phyloP scores from a whole-genome alignment of 805 yeast species.

The Clavispora phyllophila region DNA sequence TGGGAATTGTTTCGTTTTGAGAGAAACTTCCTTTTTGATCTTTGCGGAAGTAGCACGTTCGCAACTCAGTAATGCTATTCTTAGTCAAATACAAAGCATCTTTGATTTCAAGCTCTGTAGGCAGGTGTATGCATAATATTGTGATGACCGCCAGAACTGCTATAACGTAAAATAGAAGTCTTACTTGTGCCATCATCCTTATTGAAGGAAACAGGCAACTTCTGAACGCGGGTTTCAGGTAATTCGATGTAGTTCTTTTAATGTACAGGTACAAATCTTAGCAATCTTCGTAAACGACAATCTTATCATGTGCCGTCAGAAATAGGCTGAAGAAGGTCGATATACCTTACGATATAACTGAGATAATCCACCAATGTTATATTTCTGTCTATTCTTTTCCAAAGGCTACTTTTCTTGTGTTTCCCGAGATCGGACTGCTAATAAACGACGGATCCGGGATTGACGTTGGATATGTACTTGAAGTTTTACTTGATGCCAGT shows the following conservation, averaged over 20 bases:
- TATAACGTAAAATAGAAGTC: neutral
- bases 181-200: neutral
- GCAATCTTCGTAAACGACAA: too few relatives aligned
- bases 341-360: too few relatives aligned
- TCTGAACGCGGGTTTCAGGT: neutral
- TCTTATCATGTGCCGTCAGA: too few relatives aligned
- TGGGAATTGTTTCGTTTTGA: neutral
- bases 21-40: neutral
- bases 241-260: neutral
- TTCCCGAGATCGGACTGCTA: too few relatives aligned
- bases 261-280: neutral
- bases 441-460: too few relatives aligned
- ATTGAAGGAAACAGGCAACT: neutral
- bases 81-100: constrained; percentile 24
- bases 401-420: too few relatives aligned
- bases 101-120: constrained; percentile 14
- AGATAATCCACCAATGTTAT: too few relatives aligned
- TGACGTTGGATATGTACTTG: too few relatives aligned
- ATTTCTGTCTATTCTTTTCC: too few relatives aligned
- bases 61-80: constrained; percentile 21
- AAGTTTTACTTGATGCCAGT: too few relatives aligned
- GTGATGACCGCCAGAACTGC: neutral
- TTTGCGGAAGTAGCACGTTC: constrained; percentile 10
- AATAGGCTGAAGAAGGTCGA: too few relatives aligned
- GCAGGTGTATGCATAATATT: neutral